Conservation (phyloP, 2,329 filamentous ascomycete species). For the Xylaria sp. region DNA sequence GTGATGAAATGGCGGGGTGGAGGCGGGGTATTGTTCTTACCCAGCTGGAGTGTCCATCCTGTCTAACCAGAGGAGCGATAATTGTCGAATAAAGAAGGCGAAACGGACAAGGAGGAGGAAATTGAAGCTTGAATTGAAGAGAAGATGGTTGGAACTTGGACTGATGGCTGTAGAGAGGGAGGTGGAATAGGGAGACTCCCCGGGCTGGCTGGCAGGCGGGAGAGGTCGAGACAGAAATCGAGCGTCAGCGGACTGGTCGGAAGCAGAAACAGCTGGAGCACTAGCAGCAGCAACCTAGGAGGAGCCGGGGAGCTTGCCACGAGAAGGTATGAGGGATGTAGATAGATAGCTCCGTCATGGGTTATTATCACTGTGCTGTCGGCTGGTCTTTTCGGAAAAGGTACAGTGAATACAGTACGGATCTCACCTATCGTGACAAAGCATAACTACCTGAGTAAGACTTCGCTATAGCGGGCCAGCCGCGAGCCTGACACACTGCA, state of each 20-base stretch:
- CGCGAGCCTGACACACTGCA: slow-evolving; percentile 16
- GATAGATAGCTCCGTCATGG: slow-evolving; percentile 11
- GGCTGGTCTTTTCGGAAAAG: neutral
- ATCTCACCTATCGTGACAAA: slow-evolving; percentile 2
- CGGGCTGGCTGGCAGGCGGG: slow-evolving; percentile 11
- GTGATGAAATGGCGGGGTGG: slow-evolving; percentile 49
- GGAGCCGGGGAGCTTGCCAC: slow-evolving; percentile 21
- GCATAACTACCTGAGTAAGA: slow-evolving; percentile 5
- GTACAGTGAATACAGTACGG: slow-evolving; percentile 25
- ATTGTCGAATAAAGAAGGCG: slow-evolving; percentile 28
- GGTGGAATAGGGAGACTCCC: slow-evolving; percentile 26
- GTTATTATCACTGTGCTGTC: slow-evolving; percentile 28
- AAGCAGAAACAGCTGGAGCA: slow-evolving; percentile 31
- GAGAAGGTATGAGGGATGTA: slow-evolving; percentile 25
- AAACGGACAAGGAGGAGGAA: slow-evolving; percentile 18
- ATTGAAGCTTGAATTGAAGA: slow-evolving; percentile 6
- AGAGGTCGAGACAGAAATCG: slow-evolving; percentile 34
- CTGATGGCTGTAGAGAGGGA: slow-evolving; percentile 32
- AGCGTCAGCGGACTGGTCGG: slow-evolving; percentile 32
- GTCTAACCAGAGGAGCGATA: slow-evolving; percentile 33
- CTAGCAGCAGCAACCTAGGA: slow-evolving; percentile 15
- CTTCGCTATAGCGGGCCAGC: slow-evolving; percentile 14
- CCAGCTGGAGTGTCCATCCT: slow-evolving; percentile 48
- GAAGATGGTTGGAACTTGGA: slow-evolving; percentile 5
- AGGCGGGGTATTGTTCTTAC: slow-evolving; percentile 49